A percentile compares a stretch with the other conserved stretches of the same genome.
These are phyloP conservation scores for Leccinum sublutescens DNA, from an alignment of 768 basidiomycete species.

Conservation along the genomic window DNA sequence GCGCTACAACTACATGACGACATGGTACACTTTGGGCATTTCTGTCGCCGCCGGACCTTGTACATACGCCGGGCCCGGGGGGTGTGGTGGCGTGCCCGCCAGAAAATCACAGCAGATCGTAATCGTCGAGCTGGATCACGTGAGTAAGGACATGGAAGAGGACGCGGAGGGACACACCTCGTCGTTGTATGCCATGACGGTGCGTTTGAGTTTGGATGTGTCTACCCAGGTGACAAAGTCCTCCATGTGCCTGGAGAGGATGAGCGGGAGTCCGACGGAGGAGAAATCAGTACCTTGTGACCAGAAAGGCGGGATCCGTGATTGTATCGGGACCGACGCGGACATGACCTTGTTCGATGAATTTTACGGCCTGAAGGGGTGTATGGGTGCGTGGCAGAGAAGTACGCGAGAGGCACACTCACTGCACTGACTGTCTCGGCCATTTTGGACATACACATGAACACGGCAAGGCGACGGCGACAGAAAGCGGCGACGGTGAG, in stretches of 20 bases:
- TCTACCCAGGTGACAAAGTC: constrained; percentile 99
- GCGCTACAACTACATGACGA: constrained; percentile 1
- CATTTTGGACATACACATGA: constrained; percentile 93
- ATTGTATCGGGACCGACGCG: constrained; percentile 95
- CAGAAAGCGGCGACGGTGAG: constrained; percentile 96
- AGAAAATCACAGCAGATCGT: constrained; percentile 67
- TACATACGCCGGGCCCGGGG: neutral
- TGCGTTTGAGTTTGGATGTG: constrained; percentile 93
- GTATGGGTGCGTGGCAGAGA: constrained; percentile 8
- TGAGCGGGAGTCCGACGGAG: constrained; percentile 5
- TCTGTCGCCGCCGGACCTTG: neutral
- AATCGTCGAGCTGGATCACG: constrained; percentile 79
- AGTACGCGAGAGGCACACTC: constrained; percentile 33
- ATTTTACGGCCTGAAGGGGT: constrained; percentile 79
- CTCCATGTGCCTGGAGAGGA: constrained; percentile 78
- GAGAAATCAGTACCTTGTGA: constrained; percentile 62
- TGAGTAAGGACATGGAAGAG: constrained; percentile 13
- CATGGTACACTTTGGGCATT: neutral
- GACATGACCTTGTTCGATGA: constrained; percentile 98
- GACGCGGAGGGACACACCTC: constrained; percentile 52
- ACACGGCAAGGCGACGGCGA: constrained; percentile 85
- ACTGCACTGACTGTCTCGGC: constrained; percentile 93
- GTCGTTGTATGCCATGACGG: constrained; percentile 95
- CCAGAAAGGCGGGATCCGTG: constrained; percentile 94
- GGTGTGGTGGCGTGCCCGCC: neutral